Percentiles rank a stretch among this genome's conserved stretches.
These are phyloP conservation scores for Houttuynia cordata DNA, from an alignment of 164 flowering plant genomes.

Conservation along the genomic window DNA sequence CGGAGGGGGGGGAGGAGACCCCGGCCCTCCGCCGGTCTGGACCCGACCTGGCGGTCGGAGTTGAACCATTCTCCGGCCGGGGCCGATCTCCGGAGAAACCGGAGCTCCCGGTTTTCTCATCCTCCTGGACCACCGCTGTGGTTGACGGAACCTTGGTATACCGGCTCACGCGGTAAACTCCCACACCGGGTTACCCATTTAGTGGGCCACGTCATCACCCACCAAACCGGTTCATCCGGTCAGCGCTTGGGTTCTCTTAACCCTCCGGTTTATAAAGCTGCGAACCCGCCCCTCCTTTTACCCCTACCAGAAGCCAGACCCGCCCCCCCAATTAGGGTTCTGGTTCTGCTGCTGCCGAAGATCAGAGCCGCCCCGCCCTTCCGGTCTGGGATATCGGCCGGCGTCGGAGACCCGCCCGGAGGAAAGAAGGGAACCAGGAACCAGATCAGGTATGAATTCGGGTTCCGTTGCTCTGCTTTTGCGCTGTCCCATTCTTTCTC, in stretches of 20 bases:
- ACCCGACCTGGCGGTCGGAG: conserved; percentile 3
- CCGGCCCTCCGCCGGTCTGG: conserved; percentile 1
- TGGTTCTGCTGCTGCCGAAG: too few relatives aligned
- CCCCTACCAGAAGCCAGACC: too few relatives aligned
- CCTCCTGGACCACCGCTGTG: too few relatives aligned
- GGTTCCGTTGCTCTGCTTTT: not conserved
- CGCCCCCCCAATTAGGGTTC: too few relatives aligned
- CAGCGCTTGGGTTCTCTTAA: not conserved
- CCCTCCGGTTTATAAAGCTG: not conserved
- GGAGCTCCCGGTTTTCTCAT: conserved; percentile 1
- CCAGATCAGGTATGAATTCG: not conserved
- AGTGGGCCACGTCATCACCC: not conserved
- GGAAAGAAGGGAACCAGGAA: too few relatives aligned
- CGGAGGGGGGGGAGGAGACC: too few relatives aligned
- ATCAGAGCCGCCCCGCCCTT: too few relatives aligned
- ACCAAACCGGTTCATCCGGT: conserved; percentile 3
- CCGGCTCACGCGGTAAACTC: too few relatives aligned
- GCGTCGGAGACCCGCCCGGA: too few relatives aligned
- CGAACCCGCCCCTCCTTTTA: conserved; percentile 1
- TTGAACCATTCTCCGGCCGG: conserved; percentile 9
- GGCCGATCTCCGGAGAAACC: not conserved
- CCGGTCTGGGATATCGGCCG: too few relatives aligned
- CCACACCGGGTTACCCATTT: too few relatives aligned
- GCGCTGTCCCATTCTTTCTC: not conserved
- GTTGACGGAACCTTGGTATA: conserved; percentile 7